Evolutionary conservation across 1,139 yeast genomes (phyloP), one percentile per base, ranked within the genome.

Genomic region (Hansenula anomala): DNA sequence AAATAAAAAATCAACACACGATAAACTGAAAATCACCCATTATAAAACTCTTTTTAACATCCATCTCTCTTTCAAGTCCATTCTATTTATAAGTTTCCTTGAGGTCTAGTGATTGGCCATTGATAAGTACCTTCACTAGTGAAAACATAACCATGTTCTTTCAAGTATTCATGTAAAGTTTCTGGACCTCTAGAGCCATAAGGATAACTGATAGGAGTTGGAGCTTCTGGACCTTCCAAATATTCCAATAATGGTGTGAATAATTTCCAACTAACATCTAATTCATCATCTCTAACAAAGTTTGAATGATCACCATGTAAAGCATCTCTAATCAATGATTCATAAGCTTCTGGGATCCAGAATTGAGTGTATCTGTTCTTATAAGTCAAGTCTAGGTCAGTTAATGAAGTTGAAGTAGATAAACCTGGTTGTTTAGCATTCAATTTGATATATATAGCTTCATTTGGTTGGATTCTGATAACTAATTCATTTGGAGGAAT

Each of bases 291-390:
- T 68, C 98, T 84, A 28, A 92, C 98, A 61, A 94, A 92, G 69
- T 90, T 90, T 44, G 97, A 84, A 67, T 92, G 98, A 65, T 90
- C 95, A 43, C 95, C 98, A 53, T 79, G 74, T 59, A 83, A 69
- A 47, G 92, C 86, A 63, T 94, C 98, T 63, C 95, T 78, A 54
- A 92, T 87, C 55, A 92, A 78, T 3, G 96, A 85, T 69, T 94
- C 98, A 64, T 92, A 92, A 36, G 97, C 98, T 70, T 90, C 97
- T 37, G 98, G 97, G 56, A 92, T 90, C 85, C 90, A 84, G 66
- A 88, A 84, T 58, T 88, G 84, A 51, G 86, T 71, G 69, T 84
- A 94, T 59, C 97, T 80, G 38, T 74, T 73, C 42, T 83, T 69
- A 64, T 92, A 92, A 33, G 95, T 85, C 60, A 94, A 73, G 60